Conservation (phyloP, 495 filamentous ascomycete genomes). For the Clavariopsis aquatica region DNA sequence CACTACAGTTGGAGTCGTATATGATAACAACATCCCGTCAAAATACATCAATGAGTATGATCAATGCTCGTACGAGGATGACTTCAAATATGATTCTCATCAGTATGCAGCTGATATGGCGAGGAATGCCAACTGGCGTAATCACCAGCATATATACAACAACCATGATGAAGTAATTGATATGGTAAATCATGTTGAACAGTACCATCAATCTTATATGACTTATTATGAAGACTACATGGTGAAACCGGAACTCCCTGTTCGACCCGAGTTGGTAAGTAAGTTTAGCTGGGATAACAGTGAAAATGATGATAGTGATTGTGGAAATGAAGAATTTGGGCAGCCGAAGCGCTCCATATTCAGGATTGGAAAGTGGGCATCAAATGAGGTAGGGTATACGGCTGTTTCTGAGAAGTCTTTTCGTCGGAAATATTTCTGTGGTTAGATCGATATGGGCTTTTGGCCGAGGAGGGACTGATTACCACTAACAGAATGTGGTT, state of each 20-base stretch:
- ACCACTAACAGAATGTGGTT: too few species aligned
- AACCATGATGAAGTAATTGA: not conserved
- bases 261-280: not conserved
- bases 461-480: too few species aligned
- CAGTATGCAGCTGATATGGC: not conserved
- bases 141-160: not conserved
- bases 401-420: not conserved
- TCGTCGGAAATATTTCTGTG: not conserved
- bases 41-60: conserved; percentile 20
- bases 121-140: not conserved
- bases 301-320: not conserved
- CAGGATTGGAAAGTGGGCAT: not conserved
- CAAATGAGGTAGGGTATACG: not conserved
- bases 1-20: not conserved
- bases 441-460: too few species aligned
- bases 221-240: not conserved
- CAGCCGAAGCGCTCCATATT: not conserved
- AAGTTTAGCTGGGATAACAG: conserved; percentile 3
- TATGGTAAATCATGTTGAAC: not conserved
- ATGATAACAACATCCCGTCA: conserved; percentile 8
- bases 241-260: not conserved
- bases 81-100: conserved; percentile 15
- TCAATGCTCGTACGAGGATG: conserved; percentile 8
- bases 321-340: not conserved
- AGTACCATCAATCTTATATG: not conserved